Evolutionary conservation across 1,139 yeast genomes (phyloP), one percentile per base, ranked within the genome.

Genomic region (Candida freyschussii): DNA sequence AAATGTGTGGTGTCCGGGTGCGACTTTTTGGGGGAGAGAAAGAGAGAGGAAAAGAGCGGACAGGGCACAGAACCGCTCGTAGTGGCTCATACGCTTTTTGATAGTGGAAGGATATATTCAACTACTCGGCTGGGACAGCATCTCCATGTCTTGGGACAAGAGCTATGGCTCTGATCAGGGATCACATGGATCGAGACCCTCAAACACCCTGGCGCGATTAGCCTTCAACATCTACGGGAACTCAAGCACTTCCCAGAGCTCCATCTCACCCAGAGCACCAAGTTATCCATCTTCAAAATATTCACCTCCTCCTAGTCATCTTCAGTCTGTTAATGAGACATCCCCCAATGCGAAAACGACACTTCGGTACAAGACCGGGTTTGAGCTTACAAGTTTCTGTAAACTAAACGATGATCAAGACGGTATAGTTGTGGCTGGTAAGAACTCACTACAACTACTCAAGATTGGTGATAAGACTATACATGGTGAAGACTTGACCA

Each of bases 371-470:
- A 50, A 38, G 24, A 31, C 44, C 3, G 29, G 38, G 1, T 45
- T 40, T 13, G 55, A 50, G 24, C 26, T 50, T 18, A 40, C 41
- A 2, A 43, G 50, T 7, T 37, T 50, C 22, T 31, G 43, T n/a
- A 36, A 37, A 16, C 15, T 50, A 18, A 43, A 48, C 29, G 65
- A 56, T 30, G 56, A 63, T 11, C 57, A 55, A 15, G 65, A 69
- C 40, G 63, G 69, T 39, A 69, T 74, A 13, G 73, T 74, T 0
- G 56, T 76, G 8, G 82, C 82, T 2, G 82, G 84, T 1, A 70
- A 76, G 42, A 75, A 75, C 45, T 63, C 69, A 40, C 57, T 78
- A 30, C 75, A 72, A 43, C 45, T 76, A 7, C 52, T 76, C 28
- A 65, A 66, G 24, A 53, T 75, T 12, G 47, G 41, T 5, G 22